These are phyloP conservation scores for Alternaria hordeiaustralica DNA, from an alignment of 2,329 filamentous ascomycete species.

Conservation along the genomic window DNA sequence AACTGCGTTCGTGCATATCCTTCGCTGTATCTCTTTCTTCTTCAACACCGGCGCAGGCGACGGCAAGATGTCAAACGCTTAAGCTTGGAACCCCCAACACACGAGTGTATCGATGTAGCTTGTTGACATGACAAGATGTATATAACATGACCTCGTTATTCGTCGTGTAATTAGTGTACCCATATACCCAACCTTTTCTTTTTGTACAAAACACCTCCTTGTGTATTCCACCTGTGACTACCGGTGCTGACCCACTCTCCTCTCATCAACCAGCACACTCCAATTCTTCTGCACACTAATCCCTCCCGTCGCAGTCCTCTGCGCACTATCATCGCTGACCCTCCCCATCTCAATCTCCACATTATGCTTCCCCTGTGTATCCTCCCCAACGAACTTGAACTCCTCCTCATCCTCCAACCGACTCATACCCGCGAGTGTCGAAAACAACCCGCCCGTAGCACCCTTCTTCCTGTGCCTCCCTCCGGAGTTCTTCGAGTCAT, in stretches of 20 bases:
- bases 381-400: slow-evolving; percentile 16
- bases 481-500: neutral
- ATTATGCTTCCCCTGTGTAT: slow-evolving; percentile 14
- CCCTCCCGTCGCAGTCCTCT: neutral
- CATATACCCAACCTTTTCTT: neutral
- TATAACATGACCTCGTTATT: neutral
- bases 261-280: slow-evolving; percentile 13
- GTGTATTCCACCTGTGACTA: neutral
- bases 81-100: neutral
- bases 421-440: slow-evolving; percentile 26
- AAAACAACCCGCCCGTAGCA: slow-evolving; percentile 28
- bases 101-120: neutral
- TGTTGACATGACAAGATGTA: neutral
- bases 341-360: slow-evolving; percentile 13
- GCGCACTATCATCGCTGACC: slow-evolving; percentile 11
- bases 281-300: slow-evolving; percentile 14
- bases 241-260: neutral
- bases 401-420: slow-evolving; percentile 23
- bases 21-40: neutral
- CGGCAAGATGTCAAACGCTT: neutral
- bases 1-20: too few relatives aligned
- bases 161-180: neutral
- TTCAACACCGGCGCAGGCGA: neutral
- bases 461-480: slow-evolving; percentile 26
- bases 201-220: neutral